Percentiles rank a stretch among this genome's conserved stretches.
Evolutionary conservation across 768 basidiomycete species (phyloP).

Genomic region (Lactifluus volemus): DNA sequence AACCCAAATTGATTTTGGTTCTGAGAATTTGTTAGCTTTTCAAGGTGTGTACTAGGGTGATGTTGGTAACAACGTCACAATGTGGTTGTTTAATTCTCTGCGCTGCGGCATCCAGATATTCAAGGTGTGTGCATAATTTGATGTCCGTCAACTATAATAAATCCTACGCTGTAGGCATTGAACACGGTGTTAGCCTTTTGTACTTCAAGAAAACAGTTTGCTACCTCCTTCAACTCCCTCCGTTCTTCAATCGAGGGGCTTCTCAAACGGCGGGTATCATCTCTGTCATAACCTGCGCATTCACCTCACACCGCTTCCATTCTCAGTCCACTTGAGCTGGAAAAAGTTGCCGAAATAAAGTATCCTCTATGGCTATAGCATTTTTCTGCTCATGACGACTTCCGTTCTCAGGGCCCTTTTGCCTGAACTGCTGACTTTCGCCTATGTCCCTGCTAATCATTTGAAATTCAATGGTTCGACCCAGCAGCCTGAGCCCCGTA

Average conservation of each 20-base stretch:
- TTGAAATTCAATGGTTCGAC: conserved; percentile 45
- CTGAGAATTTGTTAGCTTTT: conserved; percentile 7
- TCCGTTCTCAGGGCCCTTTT: conserved; percentile 53
- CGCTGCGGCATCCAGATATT: conserved; percentile 4
- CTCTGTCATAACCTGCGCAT: background rate
- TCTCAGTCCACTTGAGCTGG: conserved; percentile 67
- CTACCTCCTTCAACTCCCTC: conserved; percentile 69
- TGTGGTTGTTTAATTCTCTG: background rate
- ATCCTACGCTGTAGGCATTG: conserved; percentile 45
- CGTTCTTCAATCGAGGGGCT: conserved; percentile 74
- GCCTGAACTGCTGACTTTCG: conserved; percentile 72
- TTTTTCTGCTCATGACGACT: background rate
- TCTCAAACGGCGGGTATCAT: conserved; percentile 52
- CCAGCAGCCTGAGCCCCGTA: conserved; percentile 29
- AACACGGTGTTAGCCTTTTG: conserved; percentile 88
- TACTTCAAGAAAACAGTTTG: conserved; percentile 70
- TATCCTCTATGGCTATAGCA: conserved; percentile 24
- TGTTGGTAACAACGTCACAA: background rate
- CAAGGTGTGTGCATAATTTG: background rate
- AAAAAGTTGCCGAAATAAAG: conserved; percentile 79
- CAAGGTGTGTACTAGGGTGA: background rate
- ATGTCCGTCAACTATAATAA: background rate
- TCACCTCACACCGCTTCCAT: background rate
- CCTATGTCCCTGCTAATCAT: conserved; percentile 62
- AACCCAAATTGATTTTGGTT: conserved; percentile 18